Evolutionary conservation across 768 basidiomycete genomes (phyloP), one percentile per base, ranked within the genome.

Genomic region (Xerocomus brunneocitrinus): DNA sequence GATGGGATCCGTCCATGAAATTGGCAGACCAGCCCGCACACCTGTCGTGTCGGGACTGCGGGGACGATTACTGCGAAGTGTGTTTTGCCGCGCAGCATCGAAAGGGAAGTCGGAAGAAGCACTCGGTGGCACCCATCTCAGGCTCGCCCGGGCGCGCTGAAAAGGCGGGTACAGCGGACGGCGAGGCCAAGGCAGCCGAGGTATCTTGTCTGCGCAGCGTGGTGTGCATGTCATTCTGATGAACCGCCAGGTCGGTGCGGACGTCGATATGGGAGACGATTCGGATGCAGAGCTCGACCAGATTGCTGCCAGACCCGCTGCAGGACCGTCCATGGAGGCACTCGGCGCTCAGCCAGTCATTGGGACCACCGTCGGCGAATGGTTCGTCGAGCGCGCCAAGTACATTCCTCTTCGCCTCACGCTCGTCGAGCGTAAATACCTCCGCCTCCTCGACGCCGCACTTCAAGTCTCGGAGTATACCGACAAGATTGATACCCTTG

Each of bases 401-500:
- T 89, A 74, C 68, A 91, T 92, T 50, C 91, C 91, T 0, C 69
- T 92, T 28, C 89, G 91, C 24, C 74, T 93, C 28, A 85, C 84
- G 2, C 71, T 89, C 40, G 63, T 64, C 41, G 91, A 93, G 68
- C 87, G 91, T 58, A 93, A 93, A 68, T 89, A 77, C 67, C 84
- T 93, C 52, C 87, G 91, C 27, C 79, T 93, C 5, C 76, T 93
- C 45, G 91, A 93, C 54, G 91, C 90, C 8, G 91, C 91, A 3
- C 79, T 93, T 38, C 80, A 81, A 46, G 89, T 91, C 35, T 89
- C 87, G 14, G 91, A 93, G 66, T 92, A 92, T 65, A 93, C 91
- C 40, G 91, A 93, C 75, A 91, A 90, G 66, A 89, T 92, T 31
- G 91, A 93, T 71, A 89, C 85, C 46, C 70, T 91, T 38, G 82